A percentile compares a stretch with the other conserved stretches of the same genome.
Conservation (phyloP, 2,329 filamentous ascomycete genomes). For the Colletotrichum sp. region DNA sequence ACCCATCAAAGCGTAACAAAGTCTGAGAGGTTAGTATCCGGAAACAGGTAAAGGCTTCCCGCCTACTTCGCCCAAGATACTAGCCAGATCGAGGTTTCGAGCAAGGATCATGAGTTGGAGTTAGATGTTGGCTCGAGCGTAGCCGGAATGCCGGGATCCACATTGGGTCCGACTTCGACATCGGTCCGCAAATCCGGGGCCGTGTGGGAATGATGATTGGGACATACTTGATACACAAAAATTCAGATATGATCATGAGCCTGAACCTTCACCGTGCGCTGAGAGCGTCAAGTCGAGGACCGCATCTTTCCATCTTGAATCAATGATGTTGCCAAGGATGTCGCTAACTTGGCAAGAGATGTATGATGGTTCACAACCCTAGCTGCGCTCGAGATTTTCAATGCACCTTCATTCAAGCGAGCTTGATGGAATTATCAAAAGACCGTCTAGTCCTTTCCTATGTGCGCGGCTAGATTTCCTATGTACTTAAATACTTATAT, state of each 20-base stretch:
- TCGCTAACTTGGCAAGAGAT: background rate
- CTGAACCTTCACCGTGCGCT: background rate
- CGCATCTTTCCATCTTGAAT: background rate
- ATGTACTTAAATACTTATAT: background rate
- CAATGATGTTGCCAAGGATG: background rate
- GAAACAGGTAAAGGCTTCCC: background rate
- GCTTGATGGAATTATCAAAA: background rate
- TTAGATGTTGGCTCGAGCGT: slow-evolving; percentile 19
- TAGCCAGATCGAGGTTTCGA: background rate
- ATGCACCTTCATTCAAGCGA: background rate
- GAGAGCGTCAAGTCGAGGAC: background rate
- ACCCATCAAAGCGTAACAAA: background rate
- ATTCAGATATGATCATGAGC: background rate
- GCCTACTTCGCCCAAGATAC: background rate
- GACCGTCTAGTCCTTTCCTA: background rate
- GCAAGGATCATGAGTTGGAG: slow-evolving; percentile 2
- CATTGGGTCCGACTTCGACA: slow-evolving; percentile 4
- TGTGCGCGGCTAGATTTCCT: background rate
- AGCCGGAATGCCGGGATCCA: slow-evolving; percentile 13
- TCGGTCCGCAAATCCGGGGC: slow-evolving; percentile 14
- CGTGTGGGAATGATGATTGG: slow-evolving; percentile 5
- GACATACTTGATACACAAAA: background rate
- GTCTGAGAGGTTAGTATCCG: background rate
- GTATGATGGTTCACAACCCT: background rate
- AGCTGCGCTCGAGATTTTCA: background rate